Conservation (phyloP, 2,329 filamentous ascomycete genomes). For the Colletotrichum sp. region DNA sequence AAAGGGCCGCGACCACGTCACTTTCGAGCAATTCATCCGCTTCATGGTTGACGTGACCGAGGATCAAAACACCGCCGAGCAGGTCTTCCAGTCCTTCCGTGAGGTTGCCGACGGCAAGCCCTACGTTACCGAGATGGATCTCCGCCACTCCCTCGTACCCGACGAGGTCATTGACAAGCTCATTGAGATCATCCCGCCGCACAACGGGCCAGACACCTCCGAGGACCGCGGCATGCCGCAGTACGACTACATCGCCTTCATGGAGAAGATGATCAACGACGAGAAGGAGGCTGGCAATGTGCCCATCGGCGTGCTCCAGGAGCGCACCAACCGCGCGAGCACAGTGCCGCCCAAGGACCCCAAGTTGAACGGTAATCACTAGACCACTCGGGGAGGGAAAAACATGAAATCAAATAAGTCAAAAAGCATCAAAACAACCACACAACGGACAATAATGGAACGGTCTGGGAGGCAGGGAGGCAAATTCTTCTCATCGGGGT, state of each 20-base stretch:
- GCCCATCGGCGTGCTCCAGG: constrained; percentile 35
- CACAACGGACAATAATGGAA: background rate
- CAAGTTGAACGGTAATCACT: constrained; percentile 40
- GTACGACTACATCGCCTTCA: constrained; percentile 96
- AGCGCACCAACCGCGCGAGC: constrained; percentile 37
- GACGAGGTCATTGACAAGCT: constrained; percentile 97
- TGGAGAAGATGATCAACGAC: constrained; percentile 79
- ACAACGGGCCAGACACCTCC: constrained; percentile 84
- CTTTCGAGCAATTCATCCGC: constrained; percentile 97
- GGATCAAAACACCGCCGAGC: constrained; percentile 97
- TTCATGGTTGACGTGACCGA: constrained; percentile 99
- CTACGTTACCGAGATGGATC: constrained; percentile 97
- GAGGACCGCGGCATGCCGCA: constrained; percentile 85
- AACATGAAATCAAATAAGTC: background rate
- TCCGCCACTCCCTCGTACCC: constrained; percentile 92
- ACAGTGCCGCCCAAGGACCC: constrained; percentile 35
- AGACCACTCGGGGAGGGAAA: background rate
- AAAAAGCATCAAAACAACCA: background rate
- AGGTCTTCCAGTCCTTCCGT: constrained; percentile 96
- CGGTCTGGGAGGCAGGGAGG: background rate
- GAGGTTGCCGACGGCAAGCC: constrained; percentile 99
- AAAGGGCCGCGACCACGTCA: constrained; percentile 78
- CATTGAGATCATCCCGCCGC: constrained; percentile 82
- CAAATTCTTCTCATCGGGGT: background rate
- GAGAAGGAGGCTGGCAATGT: constrained; percentile 33